Percentiles rank a stretch among this genome's conserved stretches.
phyloP scores from a whole-genome alignment of 1,284 basidiomycete genomes.

The Malassezia pachydermatis region DNA sequence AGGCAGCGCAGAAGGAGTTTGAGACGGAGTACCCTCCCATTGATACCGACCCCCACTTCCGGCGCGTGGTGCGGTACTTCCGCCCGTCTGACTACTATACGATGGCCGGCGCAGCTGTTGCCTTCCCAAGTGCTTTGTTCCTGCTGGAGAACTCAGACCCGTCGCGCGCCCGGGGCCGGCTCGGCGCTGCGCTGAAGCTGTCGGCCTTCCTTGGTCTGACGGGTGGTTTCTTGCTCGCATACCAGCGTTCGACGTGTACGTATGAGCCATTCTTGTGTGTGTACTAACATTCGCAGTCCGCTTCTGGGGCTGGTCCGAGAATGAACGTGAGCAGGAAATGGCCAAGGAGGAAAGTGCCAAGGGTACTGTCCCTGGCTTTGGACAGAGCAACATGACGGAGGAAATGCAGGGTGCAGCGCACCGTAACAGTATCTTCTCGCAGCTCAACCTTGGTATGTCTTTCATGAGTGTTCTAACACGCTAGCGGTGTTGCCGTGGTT shows the following conservation, averaged over 20 bases:
- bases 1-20: conserved; percentile 32
- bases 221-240: conserved; percentile 86
- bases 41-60: conserved; percentile 81
- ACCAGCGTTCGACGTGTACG: conserved; percentile 57
- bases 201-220: conserved; percentile 54
- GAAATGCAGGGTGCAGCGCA: conserved; percentile 83
- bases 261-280: conserved; percentile 1
- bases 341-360: conserved; percentile 25
- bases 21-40: conserved; percentile 43
- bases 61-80: conserved; percentile 79
- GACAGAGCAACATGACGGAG: conserved; percentile 62
- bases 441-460: conserved; percentile 50
- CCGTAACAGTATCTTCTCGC: conserved; percentile 83
- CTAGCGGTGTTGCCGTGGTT: conserved; percentile 45
- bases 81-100: conserved; percentile 74
- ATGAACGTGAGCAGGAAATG: conserved; percentile 51
- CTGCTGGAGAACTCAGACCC: conserved; percentile 42
- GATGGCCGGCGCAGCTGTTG: conserved; percentile 72
- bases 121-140: conserved; percentile 65
- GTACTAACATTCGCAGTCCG: conserved; percentile 57
- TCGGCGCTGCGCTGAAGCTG: conserved; percentile 33
- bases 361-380: conserved; percentile 28
- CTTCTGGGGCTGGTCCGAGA: conserved; percentile 95
- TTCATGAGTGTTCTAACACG: background rate
- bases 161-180: conserved; percentile 28